Evolutionary conservation across 805 yeast genomes (phyloP), one percentile per base, ranked within the genome.

Genomic region (Isabelozyma heimii): DNA sequence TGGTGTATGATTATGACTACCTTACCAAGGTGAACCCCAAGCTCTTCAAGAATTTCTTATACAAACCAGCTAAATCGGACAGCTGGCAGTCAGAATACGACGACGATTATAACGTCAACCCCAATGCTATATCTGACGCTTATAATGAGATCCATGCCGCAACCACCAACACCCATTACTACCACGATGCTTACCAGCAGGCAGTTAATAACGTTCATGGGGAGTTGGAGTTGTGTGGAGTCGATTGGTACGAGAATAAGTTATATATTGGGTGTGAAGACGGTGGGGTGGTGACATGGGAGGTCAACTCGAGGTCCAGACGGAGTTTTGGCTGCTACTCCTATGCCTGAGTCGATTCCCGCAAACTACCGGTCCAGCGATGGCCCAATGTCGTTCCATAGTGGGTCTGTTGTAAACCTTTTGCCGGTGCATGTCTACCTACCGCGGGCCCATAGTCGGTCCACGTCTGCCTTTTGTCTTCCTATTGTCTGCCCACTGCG

Each of bases 1-100:
- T 73, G 52, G 77, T 73, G 26, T 73, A 71, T 50, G 77, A 73
- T 57, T 71, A 70, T 51, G 68, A 67, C 41, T 73, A 73, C 48
- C 55, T 73, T 28, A 58, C 69, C 17, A 59, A 66, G 40, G 59
- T 52, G 16, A 70, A 69, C 52, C 75, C 77, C 6, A 65, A 63
- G 47, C 53, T 72, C 28, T 73, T 73, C 59, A 67, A 65, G 49
- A 61, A 70, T 37, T 72, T 57, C 51, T 58, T 59, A 27, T 73
- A 65, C 51, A 58, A 59, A 42, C 75, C 76, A 6, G 24, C 16
- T 5, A 40, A 16, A 16, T 27, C 43, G 8, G 13, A 27, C 27
- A 40, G 24, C 17, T 14, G 17, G n/a, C 42, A 40, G 17, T 37
- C 40, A 9, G 42, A 40, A 5, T 42, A 42, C 44, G 15, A 26